Base-by-base conservation (phyloP, 2,329 filamentous ascomycete species). In the Exophiala calicioides region DNA sequence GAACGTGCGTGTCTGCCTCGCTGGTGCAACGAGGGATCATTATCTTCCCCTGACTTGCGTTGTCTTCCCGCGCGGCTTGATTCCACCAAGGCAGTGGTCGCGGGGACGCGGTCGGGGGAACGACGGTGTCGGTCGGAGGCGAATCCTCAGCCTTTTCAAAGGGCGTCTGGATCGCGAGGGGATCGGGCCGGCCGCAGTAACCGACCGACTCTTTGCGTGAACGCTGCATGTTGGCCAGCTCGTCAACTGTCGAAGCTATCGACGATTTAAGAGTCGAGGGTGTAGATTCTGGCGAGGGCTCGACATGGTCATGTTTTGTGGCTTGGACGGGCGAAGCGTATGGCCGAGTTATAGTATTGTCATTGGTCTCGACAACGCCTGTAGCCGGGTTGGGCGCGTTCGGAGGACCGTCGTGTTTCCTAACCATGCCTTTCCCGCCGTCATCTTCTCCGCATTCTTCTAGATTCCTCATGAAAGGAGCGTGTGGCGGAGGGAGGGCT, bases 1-100 rank as follows among this genome's bases (percentile, higher is more conserved):
- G 54, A 7, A 53, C 40, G 13, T 36, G 19, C 9, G 39, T 31
- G 12, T 52, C 48, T 1, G 40, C 34, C 8, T 46, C 31, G 37
- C 39, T 37, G 12, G 24, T 47, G 24, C 52, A 55, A 30, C 44
- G 40, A 27, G 52, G 52, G 21, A 53, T 45, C 5, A 8, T 37
- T 18, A 33, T 42, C 19, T 9, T 30, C 31, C 3, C 29, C 6
- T 34, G 15, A 23, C 26, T n/a, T 5, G 29, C 12, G 8, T n/a
- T 13, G 7, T 31, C 26, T 26, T 42, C 15, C 4, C 15, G 18
- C 6, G 10, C n/a, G 8, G 20, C 6, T 13, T 23, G 6, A 9
- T n/a, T 24, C 23, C 18, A 32, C 6, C 18, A 7, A n/a, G 21
- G 9, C 18, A 21, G 16, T 37, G 31, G 27, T 18, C 8, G 12